phyloP scores from a whole-genome alignment of 1,284 basidiomycete species.

The Waitea zeae region DNA sequence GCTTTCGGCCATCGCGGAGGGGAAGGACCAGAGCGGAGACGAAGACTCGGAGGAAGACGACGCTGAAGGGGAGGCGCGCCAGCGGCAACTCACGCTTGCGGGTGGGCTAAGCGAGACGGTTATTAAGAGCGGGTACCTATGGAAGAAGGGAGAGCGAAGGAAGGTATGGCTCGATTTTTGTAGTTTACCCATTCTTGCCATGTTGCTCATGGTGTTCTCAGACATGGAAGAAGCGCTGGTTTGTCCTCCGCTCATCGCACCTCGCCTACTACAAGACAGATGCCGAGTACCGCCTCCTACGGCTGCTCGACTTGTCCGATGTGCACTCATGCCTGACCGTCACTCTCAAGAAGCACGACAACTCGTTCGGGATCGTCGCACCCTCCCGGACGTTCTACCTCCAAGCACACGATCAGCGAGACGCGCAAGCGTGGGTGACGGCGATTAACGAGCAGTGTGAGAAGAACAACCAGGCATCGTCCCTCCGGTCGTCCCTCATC shows the following conservation, averaged over 20 bases:
- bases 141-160: slow-evolving; percentile 92
- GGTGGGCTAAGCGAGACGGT: slow-evolving; percentile 57
- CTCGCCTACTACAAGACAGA: slow-evolving; percentile 96
- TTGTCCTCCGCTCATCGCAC: slow-evolving; percentile 82
- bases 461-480: too few species aligned
- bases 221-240: slow-evolving; percentile 99
- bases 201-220: slow-evolving; percentile 17
- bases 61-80: slow-evolving; percentile 32
- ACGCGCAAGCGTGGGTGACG: slow-evolving; percentile 74
- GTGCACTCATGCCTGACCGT: slow-evolving; percentile 87
- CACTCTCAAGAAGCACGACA: slow-evolving; percentile 75
- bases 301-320: slow-evolving; percentile 76
- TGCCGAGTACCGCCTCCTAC: slow-evolving; percentile 82
- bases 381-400: slow-evolving; percentile 88
- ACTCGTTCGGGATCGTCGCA: slow-evolving; percentile 89
- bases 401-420: slow-evolving; percentile 54
- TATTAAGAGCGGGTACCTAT: slow-evolving; percentile 82
- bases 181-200: too few species aligned
- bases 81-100: not conserved
- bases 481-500: slow-evolving; percentile 34
- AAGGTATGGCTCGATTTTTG: slow-evolving; percentile 48
- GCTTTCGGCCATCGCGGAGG: slow-evolving; percentile 60
- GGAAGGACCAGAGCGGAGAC: slow-evolving; percentile 51
- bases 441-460: slow-evolving; percentile 69
- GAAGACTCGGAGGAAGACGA: slow-evolving; percentile 49